Evolutionary conservation across 805 yeast species (phyloP).

Genomic region (Huiozyma naganishii): DNA sequence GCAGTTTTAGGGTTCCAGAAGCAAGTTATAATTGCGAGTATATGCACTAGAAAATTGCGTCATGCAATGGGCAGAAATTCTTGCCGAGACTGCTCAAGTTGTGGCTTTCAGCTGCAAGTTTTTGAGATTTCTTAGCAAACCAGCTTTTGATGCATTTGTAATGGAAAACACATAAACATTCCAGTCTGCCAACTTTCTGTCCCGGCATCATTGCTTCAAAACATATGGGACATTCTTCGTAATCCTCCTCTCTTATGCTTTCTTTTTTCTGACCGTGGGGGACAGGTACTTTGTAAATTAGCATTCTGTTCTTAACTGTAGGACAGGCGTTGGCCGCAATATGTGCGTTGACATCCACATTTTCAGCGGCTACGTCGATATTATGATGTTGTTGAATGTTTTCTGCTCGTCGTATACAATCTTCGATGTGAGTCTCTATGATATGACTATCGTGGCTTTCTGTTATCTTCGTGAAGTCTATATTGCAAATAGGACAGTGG

Average conservation of each 20-base stretch:
- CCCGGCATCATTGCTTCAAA: slow-evolving; percentile 81
- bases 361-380: not conserved
- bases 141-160: slow-evolving; percentile 83
- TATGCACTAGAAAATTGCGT: slow-evolving; percentile 18
- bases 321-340: slow-evolving; percentile 1
- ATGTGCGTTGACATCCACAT: slow-evolving; percentile 8
- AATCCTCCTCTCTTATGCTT: slow-evolving; percentile 19
- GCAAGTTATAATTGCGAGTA: no score
- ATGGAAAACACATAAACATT: slow-evolving; percentile 91
- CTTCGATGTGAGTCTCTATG: slow-evolving; percentile 58
- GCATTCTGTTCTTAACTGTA: slow-evolving; percentile 54
- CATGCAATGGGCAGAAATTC: slow-evolving; percentile 43
- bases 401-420: slow-evolving; percentile 53
- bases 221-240: slow-evolving; percentile 85
- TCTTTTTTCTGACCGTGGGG: slow-evolving; percentile 14
- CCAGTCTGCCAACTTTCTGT: slow-evolving; percentile 82
- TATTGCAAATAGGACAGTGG: slow-evolving; percentile 33
- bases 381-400: slow-evolving; percentile 35
- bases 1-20: no score
- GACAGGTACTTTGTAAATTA: slow-evolving; percentile 45
- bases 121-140: slow-evolving; percentile 72
- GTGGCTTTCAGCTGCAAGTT: slow-evolving; percentile 17
- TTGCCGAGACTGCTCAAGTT: slow-evolving; percentile 15
- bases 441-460: slow-evolving; percentile 10
- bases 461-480: slow-evolving; percentile 2